Base-by-base conservation (phyloP, 2,329 filamentous ascomycete genomes). In the Fusarium denticulatum region DNA sequence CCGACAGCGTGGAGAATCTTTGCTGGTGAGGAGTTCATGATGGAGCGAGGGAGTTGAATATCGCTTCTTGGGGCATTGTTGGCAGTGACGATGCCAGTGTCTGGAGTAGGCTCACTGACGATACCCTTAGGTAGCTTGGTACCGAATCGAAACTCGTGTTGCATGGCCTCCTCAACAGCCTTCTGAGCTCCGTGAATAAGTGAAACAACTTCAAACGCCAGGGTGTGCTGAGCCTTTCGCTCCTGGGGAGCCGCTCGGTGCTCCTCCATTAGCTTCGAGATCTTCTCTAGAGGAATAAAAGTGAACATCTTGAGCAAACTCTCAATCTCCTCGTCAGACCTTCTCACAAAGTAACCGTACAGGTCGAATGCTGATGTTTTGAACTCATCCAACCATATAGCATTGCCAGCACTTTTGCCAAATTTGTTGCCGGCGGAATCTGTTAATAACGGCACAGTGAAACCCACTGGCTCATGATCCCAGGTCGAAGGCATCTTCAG, bases 341-440 rank as follows among this genome's bases (percentile, higher is more conserved):
- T 92, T 57, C 94, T 90, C 72, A 98, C 87, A 77, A 98, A 96
- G 85, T 96, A 98, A 80, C 95, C 87, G 81, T 98, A 98, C 3
- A 98, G 86, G 65, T 98, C 94, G 78, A 96, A 98, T 0, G 91
- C 85, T 36, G 88, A 91, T 4, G 96, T 97, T 88, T 94, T 89
- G 77, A 92, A 91, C 60, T 88, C 87, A 81, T 98, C 94, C 7
- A 99, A 88, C 96, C 96, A 99, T 40, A 99, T 84, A 6, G 96
- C 95, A 81, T 98, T 98, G 32, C 95, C 96, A 5, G 94, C 93
- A 71, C 92, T 97, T 85, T 99, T 99, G 58, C 96, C 96, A 77
- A 98, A 95, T 82, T 99, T 99, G 79, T 90, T 90, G 24, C 96
- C 96, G 2, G 93, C 89, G 2, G 93, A 87, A 59, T 96, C 95